phyloP scores from a whole-genome alignment of 2,329 filamentous ascomycete species.

The Gnomoniopsis sp. region DNA sequence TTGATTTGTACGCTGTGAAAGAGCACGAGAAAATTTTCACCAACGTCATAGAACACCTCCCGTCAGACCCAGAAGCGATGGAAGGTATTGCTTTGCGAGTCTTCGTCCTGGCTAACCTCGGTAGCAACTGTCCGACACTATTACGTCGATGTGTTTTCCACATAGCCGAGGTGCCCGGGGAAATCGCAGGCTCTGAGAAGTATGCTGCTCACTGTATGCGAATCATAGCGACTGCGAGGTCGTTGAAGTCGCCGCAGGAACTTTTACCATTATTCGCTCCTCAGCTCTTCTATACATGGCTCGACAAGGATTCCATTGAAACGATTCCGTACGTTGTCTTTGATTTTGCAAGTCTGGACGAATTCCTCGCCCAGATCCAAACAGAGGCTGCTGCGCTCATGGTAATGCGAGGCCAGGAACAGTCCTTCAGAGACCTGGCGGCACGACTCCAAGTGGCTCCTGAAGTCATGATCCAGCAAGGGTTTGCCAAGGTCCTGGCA shows the following conservation, averaged over 20 bases:
- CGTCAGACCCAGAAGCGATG: slow-evolving; percentile 63
- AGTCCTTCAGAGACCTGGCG: slow-evolving; percentile 59
- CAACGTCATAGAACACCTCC: slow-evolving; percentile 78
- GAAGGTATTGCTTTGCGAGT: slow-evolving; percentile 87
- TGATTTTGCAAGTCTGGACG: slow-evolving; percentile 65
- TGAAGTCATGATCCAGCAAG: slow-evolving; percentile 57
- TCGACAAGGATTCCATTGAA: slow-evolving; percentile 63
- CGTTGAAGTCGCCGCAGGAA: slow-evolving; percentile 61
- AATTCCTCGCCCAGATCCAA: slow-evolving; percentile 68
- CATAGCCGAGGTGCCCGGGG: slow-evolving; percentile 86
- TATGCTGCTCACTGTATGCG: slow-evolving; percentile 73
- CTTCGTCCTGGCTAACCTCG: slow-evolving; percentile 71
- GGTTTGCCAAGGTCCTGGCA: slow-evolving; percentile 76
- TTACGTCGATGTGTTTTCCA: slow-evolving; percentile 86
- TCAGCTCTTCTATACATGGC: slow-evolving; percentile 89
- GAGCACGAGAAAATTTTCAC: slow-evolving; percentile 81
- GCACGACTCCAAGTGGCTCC: slow-evolving; percentile 51
- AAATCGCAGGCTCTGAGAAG: slow-evolving; percentile 58
- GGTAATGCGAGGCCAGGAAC: slow-evolving; percentile 73
- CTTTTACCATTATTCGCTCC: slow-evolving; percentile 83
- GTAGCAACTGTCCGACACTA: slow-evolving; percentile 80
- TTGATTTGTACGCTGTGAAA: slow-evolving; percentile 76
- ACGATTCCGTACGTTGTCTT: slow-evolving; percentile 84
- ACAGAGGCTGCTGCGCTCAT: slow-evolving; percentile 77
- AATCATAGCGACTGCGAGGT: slow-evolving; percentile 62